Conservation (phyloP, 2,329 filamentous ascomycete species). For the Mycocentrospora acerina region DNA sequence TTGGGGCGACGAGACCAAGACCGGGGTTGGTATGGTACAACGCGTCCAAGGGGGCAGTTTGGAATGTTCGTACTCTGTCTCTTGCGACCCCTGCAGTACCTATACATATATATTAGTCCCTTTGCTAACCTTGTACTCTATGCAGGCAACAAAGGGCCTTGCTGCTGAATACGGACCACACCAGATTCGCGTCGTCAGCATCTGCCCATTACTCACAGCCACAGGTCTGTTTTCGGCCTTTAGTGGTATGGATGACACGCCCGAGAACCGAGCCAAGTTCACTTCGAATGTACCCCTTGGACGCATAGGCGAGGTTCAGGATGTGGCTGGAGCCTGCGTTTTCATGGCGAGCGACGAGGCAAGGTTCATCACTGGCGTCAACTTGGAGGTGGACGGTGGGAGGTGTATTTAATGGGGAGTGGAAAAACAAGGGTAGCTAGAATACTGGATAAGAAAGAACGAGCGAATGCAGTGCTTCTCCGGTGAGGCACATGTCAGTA, state of each 20-base stretch:
- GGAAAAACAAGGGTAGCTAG: too few species aligned
- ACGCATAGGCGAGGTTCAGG: slow-evolving; percentile 60
- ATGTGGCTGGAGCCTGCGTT: slow-evolving; percentile 58
- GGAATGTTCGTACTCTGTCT: slow-evolving; percentile 50
- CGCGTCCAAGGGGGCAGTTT: slow-evolving; percentile 66
- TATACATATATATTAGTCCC: neutral
- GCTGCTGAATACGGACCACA: slow-evolving; percentile 73
- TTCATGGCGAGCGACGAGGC: slow-evolving; percentile 62
- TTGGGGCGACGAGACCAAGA: slow-evolving; percentile 62
- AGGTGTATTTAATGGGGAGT: slow-evolving; percentile 41
- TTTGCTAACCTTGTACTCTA: too few species aligned
- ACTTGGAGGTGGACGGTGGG: slow-evolving; percentile 44
- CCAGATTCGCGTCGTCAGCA: slow-evolving; percentile 71
- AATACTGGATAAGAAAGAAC: too few species aligned
- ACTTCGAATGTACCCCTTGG: slow-evolving; percentile 61
- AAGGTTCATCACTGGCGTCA: slow-evolving; percentile 61
- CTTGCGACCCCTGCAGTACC: slow-evolving; percentile 4
- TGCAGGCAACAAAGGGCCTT: slow-evolving; percentile 61
- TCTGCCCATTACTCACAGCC: slow-evolving; percentile 67
- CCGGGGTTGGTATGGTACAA: slow-evolving; percentile 70
- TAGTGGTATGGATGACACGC: slow-evolving; percentile 63
- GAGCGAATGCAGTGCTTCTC: too few species aligned
- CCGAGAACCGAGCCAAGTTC: slow-evolving; percentile 54
- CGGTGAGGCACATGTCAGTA: too few species aligned
- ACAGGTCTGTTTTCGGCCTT: slow-evolving; percentile 65